Evolutionary conservation across 371 early-diverging fungal species (phyloP).

Genomic region (Coemansia sp.): DNA sequence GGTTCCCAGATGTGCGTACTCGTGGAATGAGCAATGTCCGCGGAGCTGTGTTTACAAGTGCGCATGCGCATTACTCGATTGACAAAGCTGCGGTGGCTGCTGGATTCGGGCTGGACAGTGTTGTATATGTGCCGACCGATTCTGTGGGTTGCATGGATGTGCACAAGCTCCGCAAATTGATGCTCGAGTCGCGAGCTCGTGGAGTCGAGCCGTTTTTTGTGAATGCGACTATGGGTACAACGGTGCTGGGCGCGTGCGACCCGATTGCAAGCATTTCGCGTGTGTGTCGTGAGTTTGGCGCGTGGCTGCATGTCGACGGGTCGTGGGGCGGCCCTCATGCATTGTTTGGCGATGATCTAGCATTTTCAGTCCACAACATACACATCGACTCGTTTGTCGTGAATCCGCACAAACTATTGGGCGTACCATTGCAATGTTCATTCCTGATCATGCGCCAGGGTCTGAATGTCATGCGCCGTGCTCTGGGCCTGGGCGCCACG

Average conservation of each 20-base stretch:
- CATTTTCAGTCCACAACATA: constrained; percentile 57
- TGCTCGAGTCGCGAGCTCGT: constrained; percentile 51
- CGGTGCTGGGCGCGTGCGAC: constrained; percentile 84
- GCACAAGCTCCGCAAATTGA: constrained; percentile 57
- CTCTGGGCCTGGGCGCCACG: constrained; percentile 65
- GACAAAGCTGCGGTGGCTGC: constrained; percentile 72
- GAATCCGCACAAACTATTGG: constrained; percentile 87
- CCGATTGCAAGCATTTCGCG: constrained; percentile 61
- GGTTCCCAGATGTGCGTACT: constrained; percentile 65
- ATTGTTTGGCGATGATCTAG: constrained; percentile 53
- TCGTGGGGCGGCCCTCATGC: constrained; percentile 81
- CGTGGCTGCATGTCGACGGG: constrained; percentile 87
- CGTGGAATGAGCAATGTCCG: constrained; percentile 21
- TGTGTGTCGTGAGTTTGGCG: constrained; percentile 62
- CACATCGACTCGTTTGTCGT: constrained; percentile 70
- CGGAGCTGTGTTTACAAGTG: constrained; percentile 71
- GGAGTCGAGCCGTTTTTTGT: constrained; percentile 74
- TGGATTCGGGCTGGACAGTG: constrained; percentile 71
- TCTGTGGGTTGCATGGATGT: constrained; percentile 65
- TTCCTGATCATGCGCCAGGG: constrained; percentile 63
- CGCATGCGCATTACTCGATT: constrained; percentile 76
- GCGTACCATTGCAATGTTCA: constrained; percentile 82
- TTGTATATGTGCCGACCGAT: constrained; percentile 69
- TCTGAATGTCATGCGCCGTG: constrained; percentile 54
- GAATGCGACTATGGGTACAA: constrained; percentile 85